Percentiles rank a stretch among this genome's conserved stretches.
phyloP scores from a whole-genome alignment of 257 asterid species.

The Solanum ossicruentum region DNA sequence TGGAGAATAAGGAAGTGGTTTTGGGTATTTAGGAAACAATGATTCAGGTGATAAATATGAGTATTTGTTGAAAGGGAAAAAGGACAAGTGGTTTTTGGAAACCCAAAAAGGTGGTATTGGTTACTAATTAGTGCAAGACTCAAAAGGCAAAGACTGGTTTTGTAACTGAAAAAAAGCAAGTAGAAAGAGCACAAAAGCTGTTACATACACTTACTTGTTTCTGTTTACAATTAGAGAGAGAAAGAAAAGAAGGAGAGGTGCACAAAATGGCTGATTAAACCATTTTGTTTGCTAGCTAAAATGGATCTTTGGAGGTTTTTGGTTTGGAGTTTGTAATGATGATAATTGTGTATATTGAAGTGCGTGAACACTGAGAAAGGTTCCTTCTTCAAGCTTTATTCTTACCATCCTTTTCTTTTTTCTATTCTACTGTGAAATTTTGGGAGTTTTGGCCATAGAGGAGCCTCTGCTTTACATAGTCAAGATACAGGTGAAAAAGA shows the following conservation, averaged over 20 bases:
- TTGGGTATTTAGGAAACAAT: constrained; percentile 24
- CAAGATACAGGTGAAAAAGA: constrained; percentile 27
- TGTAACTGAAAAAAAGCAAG: constrained; percentile 71
- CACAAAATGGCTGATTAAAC: constrained; percentile 18
- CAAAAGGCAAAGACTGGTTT: constrained; percentile 33
- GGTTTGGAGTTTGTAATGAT: constrained; percentile 21
- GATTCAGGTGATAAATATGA: constrained; percentile 11
- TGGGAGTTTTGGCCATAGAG: constrained; percentile 2
- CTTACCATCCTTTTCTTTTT: background rate
- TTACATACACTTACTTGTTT: constrained; percentile 14
- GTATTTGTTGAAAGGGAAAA: background rate
- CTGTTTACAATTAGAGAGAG: constrained; percentile 5
- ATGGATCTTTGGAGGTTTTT: constrained; percentile 18
- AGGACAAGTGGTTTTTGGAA: background rate
- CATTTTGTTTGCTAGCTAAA: constrained; percentile 18
- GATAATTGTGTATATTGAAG: constrained; percentile 30
- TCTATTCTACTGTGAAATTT: background rate
- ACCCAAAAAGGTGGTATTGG: constrained; percentile 23
- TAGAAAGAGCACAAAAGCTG: constrained; percentile 17
- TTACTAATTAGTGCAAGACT: constrained; percentile 22
- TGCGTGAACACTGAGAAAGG: constrained; percentile 13
- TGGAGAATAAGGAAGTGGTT: background rate
- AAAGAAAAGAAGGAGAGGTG: constrained; percentile 3
- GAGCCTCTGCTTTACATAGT: constrained; percentile 5
- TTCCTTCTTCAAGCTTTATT: constrained; percentile 13